These are phyloP conservation scores for Toxicodendron radicans DNA, from an alignment of 345 rosid genomes.

Conservation along the genomic window DNA sequence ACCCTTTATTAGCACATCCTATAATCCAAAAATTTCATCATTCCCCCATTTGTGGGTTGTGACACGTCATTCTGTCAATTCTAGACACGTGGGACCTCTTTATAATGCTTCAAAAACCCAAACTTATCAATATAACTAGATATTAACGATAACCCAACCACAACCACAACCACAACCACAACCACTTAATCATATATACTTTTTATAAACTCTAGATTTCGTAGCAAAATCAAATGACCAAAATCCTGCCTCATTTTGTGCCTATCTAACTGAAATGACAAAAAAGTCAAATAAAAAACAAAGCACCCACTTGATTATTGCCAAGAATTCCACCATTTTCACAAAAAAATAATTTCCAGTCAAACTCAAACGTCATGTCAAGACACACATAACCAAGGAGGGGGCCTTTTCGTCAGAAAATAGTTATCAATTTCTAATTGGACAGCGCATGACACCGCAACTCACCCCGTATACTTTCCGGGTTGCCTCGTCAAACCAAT, in stretches of 20 bases:
- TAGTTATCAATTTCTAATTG: not conserved
- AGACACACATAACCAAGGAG: too few relatives aligned
- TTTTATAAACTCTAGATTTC: not conserved
- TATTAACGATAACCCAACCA: not conserved
- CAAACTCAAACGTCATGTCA: not conserved
- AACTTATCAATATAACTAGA: not conserved
- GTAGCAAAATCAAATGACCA: not conserved
- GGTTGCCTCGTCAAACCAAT: not conserved
- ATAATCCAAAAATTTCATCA: not conserved
- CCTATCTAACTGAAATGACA: not conserved
- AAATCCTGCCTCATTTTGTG: not conserved
- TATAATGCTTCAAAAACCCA: not conserved
- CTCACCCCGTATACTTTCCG: not conserved
- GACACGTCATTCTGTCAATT: not conserved
- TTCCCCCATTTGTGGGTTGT: not conserved
- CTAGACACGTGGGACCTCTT: slow-evolving; percentile 10
- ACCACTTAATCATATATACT: not conserved
- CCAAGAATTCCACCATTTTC: not conserved
- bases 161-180: too few relatives aligned
- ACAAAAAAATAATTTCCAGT: not conserved
- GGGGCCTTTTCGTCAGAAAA: not conserved
- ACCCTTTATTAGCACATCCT: too few relatives aligned
- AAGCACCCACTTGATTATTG: not conserved
- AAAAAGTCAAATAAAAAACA: not conserved
- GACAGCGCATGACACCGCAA: not conserved